Evolutionary conservation across 768 basidiomycete species (phyloP).

Genomic region (Pulveroboletus sp.): DNA sequence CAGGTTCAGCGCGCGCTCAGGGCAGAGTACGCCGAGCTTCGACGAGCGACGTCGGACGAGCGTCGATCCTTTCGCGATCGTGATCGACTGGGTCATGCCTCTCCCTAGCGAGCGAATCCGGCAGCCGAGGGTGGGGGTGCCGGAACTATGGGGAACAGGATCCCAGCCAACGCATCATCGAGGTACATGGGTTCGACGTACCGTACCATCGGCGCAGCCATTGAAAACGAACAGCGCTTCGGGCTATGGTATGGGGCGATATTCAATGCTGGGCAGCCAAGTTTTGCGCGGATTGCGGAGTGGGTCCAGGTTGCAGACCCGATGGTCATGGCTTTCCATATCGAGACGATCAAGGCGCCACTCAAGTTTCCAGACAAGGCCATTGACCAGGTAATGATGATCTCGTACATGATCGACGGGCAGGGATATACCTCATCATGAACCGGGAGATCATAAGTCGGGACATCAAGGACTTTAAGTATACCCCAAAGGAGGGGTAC

Average conservation of each 20-base stretch:
- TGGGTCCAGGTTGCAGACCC: constrained; percentile 98
- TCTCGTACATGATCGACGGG: constrained; percentile 99
- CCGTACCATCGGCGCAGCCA: constrained; percentile 96
- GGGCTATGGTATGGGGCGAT: constrained; percentile 96
- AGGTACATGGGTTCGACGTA: constrained; percentile 94
- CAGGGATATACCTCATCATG: constrained; percentile 96
- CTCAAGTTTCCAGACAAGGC: constrained; percentile 96
- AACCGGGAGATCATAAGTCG: constrained; percentile 97
- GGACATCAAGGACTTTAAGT: constrained; percentile 98
- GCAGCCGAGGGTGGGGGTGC: no score
- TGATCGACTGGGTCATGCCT: no score
- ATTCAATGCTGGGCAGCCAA: constrained; percentile 76
- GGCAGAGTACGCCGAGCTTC: no score
- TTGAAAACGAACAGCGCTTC: constrained; percentile 96
- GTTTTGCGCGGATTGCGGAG: constrained; percentile 65
- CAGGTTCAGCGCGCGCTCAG: no score
- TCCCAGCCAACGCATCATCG: constrained; percentile 89
- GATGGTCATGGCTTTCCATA: constrained; percentile 98
- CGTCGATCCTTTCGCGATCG: no score
- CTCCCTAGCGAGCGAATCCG: no score
- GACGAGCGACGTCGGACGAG: no score
- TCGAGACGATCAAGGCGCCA: constrained; percentile 99
- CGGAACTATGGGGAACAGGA: constrained; percentile 57
- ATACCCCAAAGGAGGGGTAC: constrained; percentile 96
- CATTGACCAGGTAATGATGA: constrained; percentile 99